These are phyloP conservation scores for Fraxinus americana DNA, from an alignment of 257 asterid species.

Conservation along the genomic window DNA sequence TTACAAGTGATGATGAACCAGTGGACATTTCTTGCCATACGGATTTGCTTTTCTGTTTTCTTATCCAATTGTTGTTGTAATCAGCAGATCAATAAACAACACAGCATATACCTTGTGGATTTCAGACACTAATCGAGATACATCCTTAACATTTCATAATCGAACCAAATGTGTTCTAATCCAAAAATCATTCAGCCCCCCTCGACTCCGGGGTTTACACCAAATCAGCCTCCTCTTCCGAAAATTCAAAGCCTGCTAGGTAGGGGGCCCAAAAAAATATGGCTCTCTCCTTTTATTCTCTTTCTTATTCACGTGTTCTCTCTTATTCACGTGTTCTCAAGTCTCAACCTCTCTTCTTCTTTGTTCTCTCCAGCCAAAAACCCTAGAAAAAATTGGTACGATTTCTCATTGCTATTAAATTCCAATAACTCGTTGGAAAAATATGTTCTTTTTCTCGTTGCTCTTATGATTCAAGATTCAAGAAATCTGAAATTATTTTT, in stretches of 20 bases:
- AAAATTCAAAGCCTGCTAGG: constrained; percentile 27
- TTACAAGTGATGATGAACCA: not conserved
- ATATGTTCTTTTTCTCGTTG: too few relatives aligned
- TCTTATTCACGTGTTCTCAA: too few relatives aligned
- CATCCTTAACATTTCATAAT: not conserved
- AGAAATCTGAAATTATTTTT: too few relatives aligned
- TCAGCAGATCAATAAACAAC: not conserved
- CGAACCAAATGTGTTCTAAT: constrained; percentile 26
- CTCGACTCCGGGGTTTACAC: constrained; percentile 38
- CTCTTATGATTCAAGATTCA: too few relatives aligned
- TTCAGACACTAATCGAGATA: not conserved
- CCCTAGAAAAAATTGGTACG: too few relatives aligned
- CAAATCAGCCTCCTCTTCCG: constrained; percentile 30
- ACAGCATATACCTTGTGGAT: not conserved
- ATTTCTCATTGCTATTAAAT: too few relatives aligned
- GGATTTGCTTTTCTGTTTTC: constrained; percentile 23
- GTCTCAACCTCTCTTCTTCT: too few relatives aligned
- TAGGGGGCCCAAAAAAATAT: too few relatives aligned
- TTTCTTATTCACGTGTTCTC: too few relatives aligned
- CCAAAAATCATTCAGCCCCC: constrained; percentile 38
- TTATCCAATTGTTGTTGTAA: constrained; percentile 40
- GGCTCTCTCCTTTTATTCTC: too few relatives aligned
- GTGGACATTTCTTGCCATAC: constrained; percentile 9
- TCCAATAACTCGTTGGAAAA: too few relatives aligned
- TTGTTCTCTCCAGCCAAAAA: too few relatives aligned